Evolutionary conservation across 495 filamentous ascomycete genomes (phyloP), one percentile per base, ranked within the genome.

Genomic region (Podospora tetraspora): DNA sequence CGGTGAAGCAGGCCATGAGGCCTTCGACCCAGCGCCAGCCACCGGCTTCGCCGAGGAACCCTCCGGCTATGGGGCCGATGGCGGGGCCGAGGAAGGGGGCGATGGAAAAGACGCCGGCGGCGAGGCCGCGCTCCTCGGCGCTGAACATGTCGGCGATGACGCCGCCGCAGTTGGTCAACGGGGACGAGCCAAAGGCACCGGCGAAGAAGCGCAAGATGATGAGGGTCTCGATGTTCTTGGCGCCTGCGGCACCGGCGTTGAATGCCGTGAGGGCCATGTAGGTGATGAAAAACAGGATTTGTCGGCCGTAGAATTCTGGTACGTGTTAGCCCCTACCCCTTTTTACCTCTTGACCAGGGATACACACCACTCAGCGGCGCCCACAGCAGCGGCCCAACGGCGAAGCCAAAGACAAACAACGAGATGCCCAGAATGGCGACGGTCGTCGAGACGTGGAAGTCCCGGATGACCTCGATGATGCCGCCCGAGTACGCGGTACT

Each of bases 401-500:
- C 89, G 72, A 92, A 91, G 3, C 91, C 91, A 19, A 92, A 66
- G 23, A 93, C 90, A 77, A 91, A 93, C 65, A 92, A 79, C 32
- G 90, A 92, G 22, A 93, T 77, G 57, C 90, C 90, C 0, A 92
- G 79, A 27, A 87, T 87, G 22, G 85, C 85, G 3, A 92, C 77
- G 66, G 88, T 87, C 3, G 80, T 75, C 56, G 84, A 84, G 57
- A 89, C 81, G n/a, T 83, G 56, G 69, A 92, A 92, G 29, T 87
- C 78, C 16, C 23, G 30, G 68, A 86, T 79, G 61, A 92, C 86
- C 68, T 90, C 79, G n/a, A 76, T 74, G 13, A 91, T 78, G 72
- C 91, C 92, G 43, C 91, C 90, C 30, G 90, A 81, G 70, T 89
- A 94, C 12, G 91, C 91, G 1, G 91, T 92, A 10, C 90, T 92